Conservation (phyloP, 2,329 filamentous ascomycete species). For the Aspergillus sclerotialis region DNA sequence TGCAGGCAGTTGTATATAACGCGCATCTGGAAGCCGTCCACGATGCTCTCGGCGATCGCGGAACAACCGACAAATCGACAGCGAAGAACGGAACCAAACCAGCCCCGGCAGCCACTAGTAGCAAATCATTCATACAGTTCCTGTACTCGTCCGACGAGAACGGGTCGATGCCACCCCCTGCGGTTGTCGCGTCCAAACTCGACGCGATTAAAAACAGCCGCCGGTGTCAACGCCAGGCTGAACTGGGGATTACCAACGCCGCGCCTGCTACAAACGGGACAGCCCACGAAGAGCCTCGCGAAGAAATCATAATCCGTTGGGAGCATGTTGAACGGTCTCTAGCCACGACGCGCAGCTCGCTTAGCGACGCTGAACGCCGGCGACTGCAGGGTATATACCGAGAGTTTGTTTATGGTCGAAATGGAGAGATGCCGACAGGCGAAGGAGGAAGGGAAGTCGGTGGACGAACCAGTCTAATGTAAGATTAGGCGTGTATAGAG, state of each 20-base stretch:
- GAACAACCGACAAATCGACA: constrained; percentile 33
- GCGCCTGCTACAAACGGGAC: constrained; percentile 17
- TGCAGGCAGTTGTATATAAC: constrained; percentile 93
- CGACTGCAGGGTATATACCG: constrained; percentile 75
- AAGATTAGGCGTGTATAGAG: constrained; percentile 9
- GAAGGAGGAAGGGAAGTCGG: constrained; percentile 89
- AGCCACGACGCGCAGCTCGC: constrained; percentile 70
- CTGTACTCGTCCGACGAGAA: constrained; percentile 58
- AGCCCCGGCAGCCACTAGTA: constrained; percentile 27
- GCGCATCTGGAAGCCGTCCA: constrained; percentile 96
- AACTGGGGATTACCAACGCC: constrained; percentile 24
- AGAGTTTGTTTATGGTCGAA: constrained; percentile 87
- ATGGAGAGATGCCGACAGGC: constrained; percentile 91
- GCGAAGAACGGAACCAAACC: constrained; percentile 21
- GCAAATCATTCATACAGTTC: constrained; percentile 66
- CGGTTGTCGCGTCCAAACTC: constrained; percentile 73
- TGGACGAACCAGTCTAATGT: constrained; percentile 91
- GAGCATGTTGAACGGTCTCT: constrained; percentile 74
- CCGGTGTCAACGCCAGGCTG: constrained; percentile 52
- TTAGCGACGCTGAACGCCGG: constrained; percentile 68
- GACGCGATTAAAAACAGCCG: constrained; percentile 68
- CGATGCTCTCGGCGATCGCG: constrained; percentile 65
- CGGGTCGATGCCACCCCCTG: constrained; percentile 65
- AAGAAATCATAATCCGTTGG: constrained; percentile 79
- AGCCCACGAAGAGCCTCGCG: constrained; percentile 28